Conservation (phyloP, 2,329 filamentous ascomycete genomes). For the Neopestalotiopsis sp. region DNA sequence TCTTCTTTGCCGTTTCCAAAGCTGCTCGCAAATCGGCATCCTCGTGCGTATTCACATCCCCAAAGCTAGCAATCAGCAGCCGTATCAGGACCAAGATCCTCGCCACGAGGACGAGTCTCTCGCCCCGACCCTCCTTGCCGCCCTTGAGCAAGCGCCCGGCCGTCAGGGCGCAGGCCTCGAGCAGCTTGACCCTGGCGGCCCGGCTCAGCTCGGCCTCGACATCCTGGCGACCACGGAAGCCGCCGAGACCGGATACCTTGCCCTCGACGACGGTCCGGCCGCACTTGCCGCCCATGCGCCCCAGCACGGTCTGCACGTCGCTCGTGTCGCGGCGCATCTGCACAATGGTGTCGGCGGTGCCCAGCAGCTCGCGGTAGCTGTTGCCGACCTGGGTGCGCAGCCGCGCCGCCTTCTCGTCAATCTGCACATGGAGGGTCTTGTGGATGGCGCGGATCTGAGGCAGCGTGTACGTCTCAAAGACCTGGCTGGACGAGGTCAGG, state of each 20-base stretch:
- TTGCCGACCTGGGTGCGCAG: conserved; percentile 69
- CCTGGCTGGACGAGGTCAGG: conserved; percentile 56
- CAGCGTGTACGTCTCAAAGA: conserved; percentile 64
- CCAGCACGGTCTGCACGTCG: conserved; percentile 73
- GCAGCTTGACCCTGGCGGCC: conserved; percentile 52
- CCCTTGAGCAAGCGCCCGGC: conserved; percentile 55
- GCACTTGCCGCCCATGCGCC: conserved; percentile 76
- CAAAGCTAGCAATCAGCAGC: conserved; percentile 76
- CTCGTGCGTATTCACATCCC: conserved; percentile 47
- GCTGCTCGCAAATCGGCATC: conserved; percentile 40
- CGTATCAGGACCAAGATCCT: conserved; percentile 80
- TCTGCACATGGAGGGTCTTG: conserved; percentile 61
- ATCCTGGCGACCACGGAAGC: conserved; percentile 44
- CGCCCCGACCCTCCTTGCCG: conserved; percentile 45
- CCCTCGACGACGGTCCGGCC: conserved; percentile 73
- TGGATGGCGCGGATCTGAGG: conserved; percentile 70
- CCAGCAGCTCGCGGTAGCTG: conserved; percentile 86
- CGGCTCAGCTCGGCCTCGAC: conserved; percentile 30
- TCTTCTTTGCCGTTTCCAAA: conserved; percentile 68
- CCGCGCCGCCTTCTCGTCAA: conserved; percentile 67
- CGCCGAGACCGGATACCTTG: conserved; percentile 64
- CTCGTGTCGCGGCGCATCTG: conserved; percentile 84
- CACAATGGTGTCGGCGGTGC: conserved; percentile 92
- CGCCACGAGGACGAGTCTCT: conserved; percentile 62
- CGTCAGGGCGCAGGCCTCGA: conserved; percentile 58